phyloP scores from a whole-genome alignment of 78 protist genomes.

The Acrasis kona region DNA sequence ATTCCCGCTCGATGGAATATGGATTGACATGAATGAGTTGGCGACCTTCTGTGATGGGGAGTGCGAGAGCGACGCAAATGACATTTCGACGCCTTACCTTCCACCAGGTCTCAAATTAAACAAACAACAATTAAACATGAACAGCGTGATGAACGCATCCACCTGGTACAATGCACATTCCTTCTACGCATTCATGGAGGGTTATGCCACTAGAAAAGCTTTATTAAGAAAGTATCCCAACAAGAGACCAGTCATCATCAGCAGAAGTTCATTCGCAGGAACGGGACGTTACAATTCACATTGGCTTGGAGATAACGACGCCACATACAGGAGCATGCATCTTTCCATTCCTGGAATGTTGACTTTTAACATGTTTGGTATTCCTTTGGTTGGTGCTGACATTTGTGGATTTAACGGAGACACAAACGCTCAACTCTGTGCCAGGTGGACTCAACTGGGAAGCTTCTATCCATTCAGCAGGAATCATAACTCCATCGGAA shows the following conservation, averaged over 20 bases:
- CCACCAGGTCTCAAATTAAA: too few species aligned
- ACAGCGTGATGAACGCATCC: too few species aligned
- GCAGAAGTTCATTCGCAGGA: constrained; percentile 32
- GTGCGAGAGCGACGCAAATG: too few species aligned
- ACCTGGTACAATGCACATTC: too few species aligned
- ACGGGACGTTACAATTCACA: constrained; percentile 1
- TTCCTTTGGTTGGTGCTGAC: constrained; percentile 40
- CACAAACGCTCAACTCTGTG: constrained; percentile 26
- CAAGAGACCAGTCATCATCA: neutral
- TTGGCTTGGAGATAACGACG: constrained; percentile 45
- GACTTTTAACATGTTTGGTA: constrained; percentile 3
- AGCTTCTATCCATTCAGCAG: constrained; percentile 22
- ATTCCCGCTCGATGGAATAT: too few species aligned
- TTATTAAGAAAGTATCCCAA: too few species aligned
- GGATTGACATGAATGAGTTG: neutral
- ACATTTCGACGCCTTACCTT: too few species aligned
- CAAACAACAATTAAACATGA: too few species aligned
- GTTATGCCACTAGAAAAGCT: too few species aligned
- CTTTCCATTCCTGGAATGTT: constrained; percentile 13
- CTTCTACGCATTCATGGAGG: too few species aligned
- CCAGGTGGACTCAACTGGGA: too few species aligned
- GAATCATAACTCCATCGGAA: constrained; percentile 6
- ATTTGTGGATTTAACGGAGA: constrained; percentile 24
- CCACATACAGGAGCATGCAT: neutral
- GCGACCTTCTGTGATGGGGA: too few species aligned